phyloP scores from a whole-genome alignment of 352 stramenopile species.

The Blastocystis sp. region DNA sequence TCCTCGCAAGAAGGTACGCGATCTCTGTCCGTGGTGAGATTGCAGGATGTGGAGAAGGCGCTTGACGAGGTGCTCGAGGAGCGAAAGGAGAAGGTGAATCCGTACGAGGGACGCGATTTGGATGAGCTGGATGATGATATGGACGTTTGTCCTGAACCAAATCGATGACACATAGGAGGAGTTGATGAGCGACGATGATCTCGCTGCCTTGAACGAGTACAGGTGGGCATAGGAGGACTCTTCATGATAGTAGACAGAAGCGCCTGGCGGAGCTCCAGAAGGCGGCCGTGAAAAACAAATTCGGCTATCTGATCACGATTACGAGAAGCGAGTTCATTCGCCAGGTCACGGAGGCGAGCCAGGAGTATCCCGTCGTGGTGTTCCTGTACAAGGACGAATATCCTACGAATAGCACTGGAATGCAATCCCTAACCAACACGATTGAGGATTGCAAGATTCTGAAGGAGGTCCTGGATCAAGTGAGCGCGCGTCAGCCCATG shows the following conservation, averaged over 20 bases:
- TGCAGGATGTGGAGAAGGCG: constrained; percentile 69
- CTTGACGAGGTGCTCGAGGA: constrained; percentile 71
- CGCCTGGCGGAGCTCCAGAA: constrained; percentile 72
- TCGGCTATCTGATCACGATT: constrained; percentile 87
- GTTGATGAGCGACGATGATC: constrained; percentile 72
- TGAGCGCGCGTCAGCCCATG: constrained; percentile 85
- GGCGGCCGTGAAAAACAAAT: constrained; percentile 79
- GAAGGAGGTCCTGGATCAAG: constrained; percentile 83
- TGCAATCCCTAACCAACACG: background rate
- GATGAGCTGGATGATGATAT: constrained; percentile 78
- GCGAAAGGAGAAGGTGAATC: constrained; percentile 70
- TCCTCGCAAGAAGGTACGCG: constrained; percentile 58
- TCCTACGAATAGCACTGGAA: background rate
- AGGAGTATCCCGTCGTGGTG: constrained; percentile 82
- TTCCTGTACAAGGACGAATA: constrained; percentile 86
- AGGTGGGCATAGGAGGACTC: background rate
- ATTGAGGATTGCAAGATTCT: constrained; percentile 88
- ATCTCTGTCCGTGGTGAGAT: no score
- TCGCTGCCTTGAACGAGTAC: constrained; percentile 72
- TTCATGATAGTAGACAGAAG: constrained; percentile 53
- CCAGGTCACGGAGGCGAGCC: constrained; percentile 87
- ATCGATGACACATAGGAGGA: constrained; percentile 73
- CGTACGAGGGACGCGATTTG: constrained; percentile 75
- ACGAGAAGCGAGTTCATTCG: constrained; percentile 89
- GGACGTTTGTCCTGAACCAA: constrained; percentile 63